A percentile compares a stretch with the other conserved stretches of the same genome.
phyloP scores from a whole-genome alignment of 768 basidiomycete species.

The Paxillus involutus region DNA sequence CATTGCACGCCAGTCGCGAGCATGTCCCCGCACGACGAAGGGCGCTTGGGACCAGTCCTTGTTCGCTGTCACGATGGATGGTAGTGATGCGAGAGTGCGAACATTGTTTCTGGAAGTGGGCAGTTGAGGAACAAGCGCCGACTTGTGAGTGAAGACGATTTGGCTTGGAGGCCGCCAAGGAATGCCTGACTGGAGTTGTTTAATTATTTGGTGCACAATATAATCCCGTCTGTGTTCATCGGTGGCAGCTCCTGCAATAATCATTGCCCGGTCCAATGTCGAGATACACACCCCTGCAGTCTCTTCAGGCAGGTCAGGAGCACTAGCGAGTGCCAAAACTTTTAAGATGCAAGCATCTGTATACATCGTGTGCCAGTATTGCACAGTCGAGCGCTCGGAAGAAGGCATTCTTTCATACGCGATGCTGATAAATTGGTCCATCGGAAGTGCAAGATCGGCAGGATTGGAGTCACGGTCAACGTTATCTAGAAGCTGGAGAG shows the following conservation, averaged over 20 bases:
- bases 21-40: constrained; percentile 71
- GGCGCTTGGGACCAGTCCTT: constrained; percentile 46
- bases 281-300: constrained; percentile 48
- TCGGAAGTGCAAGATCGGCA: neutral
- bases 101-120: constrained; percentile 30
- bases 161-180: constrained; percentile 3
- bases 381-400: constrained; percentile 30
- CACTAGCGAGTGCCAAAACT: constrained; percentile 39
- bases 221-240: constrained; percentile 56
- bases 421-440: constrained; percentile 41
- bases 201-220: constrained; percentile 63
- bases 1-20: constrained; percentile 78
- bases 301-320: constrained; percentile 11
- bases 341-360: constrained; percentile 72
- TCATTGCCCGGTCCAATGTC: constrained; percentile 74
- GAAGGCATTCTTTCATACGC: constrained; percentile 54
- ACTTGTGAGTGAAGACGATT: constrained; percentile 6
- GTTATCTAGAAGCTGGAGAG: constrained; percentile 7
- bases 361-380: constrained; percentile 68
- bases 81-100: constrained; percentile 44
- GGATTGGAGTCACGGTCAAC: neutral
- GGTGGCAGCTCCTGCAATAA: constrained; percentile 73
- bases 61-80: constrained; percentile 60
- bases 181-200: constrained; percentile 50
- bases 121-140: constrained; percentile 1